Conservation (phyloP, 2,329 filamentous ascomycete genomes). For the Neonectria magnoliae region DNA sequence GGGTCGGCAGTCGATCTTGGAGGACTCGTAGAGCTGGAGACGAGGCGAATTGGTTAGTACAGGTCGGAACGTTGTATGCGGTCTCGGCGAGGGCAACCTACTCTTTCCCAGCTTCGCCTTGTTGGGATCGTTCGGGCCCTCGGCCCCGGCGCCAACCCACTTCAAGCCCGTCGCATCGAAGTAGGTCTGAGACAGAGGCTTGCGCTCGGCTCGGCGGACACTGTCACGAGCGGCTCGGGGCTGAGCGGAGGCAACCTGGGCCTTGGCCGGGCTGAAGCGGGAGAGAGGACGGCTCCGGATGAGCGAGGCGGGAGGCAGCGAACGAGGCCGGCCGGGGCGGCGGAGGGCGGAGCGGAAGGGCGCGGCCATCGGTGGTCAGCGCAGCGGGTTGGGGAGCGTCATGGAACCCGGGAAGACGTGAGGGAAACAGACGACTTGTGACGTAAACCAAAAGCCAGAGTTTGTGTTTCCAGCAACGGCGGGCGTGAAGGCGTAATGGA, state of each 20-base stretch:
- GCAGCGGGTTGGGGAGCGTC: slow-evolving; percentile 33
- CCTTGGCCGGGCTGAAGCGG: slow-evolving; percentile 45
- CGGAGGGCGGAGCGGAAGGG: slow-evolving; percentile 43
- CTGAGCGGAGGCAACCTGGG: slow-evolving; percentile 34
- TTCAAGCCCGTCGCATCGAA: slow-evolving; percentile 47
- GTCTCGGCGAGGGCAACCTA: slow-evolving; percentile 48
- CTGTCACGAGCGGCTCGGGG: slow-evolving; percentile 12
- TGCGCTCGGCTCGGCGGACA: slow-evolving; percentile 24
- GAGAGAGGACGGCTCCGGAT: slow-evolving; percentile 38
- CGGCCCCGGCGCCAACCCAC: slow-evolving; percentile 41
- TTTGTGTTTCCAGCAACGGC: neutral
- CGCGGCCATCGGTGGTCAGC: slow-evolving; percentile 49
- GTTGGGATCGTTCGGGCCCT: slow-evolving; percentile 61
- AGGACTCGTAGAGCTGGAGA: slow-evolving; percentile 69
- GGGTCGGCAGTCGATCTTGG: slow-evolving; percentile 72
- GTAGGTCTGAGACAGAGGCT: slow-evolving; percentile 39
- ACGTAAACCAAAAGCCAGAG: neutral
- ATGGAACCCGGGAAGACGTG: slow-evolving; percentile 24
- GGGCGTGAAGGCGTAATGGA: slow-evolving; percentile 7
- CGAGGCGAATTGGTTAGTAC: slow-evolving; percentile 9
- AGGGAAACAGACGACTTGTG: neutral
- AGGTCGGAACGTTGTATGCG: neutral
- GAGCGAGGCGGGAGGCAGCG: slow-evolving; percentile 34
- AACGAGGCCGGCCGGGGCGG: slow-evolving; percentile 35
- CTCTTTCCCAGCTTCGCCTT: slow-evolving; percentile 72